phyloP scores from a whole-genome alignment of 2,329 filamentous ascomycete genomes.

The Plectosphaerella sp. region DNA sequence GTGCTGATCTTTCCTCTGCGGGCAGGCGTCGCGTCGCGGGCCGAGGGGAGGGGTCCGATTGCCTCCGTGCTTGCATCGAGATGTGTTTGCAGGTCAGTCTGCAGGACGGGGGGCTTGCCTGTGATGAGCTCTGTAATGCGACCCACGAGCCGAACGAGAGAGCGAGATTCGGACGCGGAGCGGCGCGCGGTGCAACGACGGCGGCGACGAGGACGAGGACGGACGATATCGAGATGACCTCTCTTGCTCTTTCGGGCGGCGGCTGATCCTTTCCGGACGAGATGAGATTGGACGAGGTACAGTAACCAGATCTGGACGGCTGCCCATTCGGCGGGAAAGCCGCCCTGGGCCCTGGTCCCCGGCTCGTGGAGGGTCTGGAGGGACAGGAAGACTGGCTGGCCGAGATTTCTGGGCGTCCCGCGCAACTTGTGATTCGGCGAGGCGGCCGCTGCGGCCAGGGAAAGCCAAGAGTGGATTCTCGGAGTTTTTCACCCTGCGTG shows the following conservation, averaged over 20 bases:
- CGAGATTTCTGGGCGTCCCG: neutral
- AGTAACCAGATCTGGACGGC: neutral
- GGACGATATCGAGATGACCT: neutral
- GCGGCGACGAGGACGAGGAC: neutral
- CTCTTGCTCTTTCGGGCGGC: neutral
- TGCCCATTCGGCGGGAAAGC: neutral
- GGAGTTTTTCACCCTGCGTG: neutral
- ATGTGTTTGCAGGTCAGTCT: neutral
- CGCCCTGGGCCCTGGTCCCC: neutral
- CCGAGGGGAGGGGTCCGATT: neutral
- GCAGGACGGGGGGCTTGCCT: too few species aligned
- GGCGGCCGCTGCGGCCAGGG: neutral
- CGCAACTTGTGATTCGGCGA: neutral
- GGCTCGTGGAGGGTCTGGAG: too few species aligned
- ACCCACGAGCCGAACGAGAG: too few species aligned
- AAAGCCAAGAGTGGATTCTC: neutral
- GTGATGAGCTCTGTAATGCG: too few species aligned
- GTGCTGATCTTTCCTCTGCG: neutral
- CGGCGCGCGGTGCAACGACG: neutral
- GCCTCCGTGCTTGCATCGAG: neutral
- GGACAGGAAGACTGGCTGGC: too few species aligned
- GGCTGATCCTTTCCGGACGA: neutral
- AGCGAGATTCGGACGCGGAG: too few species aligned
- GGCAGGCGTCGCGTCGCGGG: neutral
- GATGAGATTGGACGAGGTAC: neutral